A percentile compares a stretch with the other conserved stretches of the same genome.
phyloP scores from a whole-genome alignment of 768 basidiomycete genomes.

The Ramaria sp. region DNA sequence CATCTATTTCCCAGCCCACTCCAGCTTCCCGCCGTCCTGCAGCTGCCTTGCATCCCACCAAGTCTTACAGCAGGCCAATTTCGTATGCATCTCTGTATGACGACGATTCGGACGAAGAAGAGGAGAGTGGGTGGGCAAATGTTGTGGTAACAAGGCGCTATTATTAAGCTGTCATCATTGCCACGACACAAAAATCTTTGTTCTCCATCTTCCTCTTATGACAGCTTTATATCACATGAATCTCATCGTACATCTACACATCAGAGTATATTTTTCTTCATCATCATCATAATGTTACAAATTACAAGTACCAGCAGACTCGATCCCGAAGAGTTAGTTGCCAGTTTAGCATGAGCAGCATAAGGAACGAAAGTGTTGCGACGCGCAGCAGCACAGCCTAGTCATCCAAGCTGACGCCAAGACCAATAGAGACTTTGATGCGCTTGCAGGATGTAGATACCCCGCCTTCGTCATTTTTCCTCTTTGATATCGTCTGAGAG shows the following conservation, averaged over 20 bases:
- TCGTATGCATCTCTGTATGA: conserved; percentile 8
- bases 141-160: conserved; percentile 7
- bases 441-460: conserved; percentile 29
- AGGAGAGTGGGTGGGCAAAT: conserved; percentile 8
- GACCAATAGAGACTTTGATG: conserved; percentile 66
- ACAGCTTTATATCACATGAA: background rate
- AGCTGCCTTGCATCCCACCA: background rate
- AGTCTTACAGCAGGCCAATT: conserved; percentile 7
- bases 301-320: background rate
- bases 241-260: background rate
- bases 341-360: background rate
- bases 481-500: conserved; percentile 25
- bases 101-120: conserved; percentile 10
- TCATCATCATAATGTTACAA: background rate
- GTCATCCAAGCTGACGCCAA: conserved; percentile 66
- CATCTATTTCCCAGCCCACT: background rate
- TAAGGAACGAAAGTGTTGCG: background rate
- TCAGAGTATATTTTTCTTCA: background rate
- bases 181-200: background rate
- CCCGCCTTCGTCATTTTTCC: conserved; percentile 9
- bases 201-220: background rate
- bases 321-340: no score
- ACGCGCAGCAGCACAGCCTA: conserved; percentile 20
- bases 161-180: background rate
- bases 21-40: background rate